Evolutionary conservation across 192 early-diverging fungal genomes (phyloP).

Genomic region (Coemansia sp.): DNA sequence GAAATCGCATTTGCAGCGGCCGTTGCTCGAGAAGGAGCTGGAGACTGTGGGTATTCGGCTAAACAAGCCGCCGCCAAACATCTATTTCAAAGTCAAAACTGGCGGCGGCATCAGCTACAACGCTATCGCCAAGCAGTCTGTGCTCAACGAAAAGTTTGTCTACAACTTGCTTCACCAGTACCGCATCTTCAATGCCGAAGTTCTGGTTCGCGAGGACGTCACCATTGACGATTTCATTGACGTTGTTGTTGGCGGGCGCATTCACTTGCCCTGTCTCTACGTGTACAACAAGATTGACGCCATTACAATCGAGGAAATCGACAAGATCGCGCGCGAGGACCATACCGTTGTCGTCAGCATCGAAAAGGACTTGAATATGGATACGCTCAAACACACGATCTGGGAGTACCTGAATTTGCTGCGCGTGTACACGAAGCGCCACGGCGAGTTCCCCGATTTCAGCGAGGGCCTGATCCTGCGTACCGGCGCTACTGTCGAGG

Average conservation of each 20-base stretch:
- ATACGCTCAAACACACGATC: constrained; percentile 86
- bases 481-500: constrained; percentile 77
- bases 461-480: constrained; percentile 90
- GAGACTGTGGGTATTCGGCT: constrained; percentile 96
- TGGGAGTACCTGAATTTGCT: constrained; percentile 90
- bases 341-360: constrained; percentile 92
- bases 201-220: constrained; percentile 95
- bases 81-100: constrained; percentile 97
- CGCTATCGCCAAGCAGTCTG: constrained; percentile 84
- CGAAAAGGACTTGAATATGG: constrained; percentile 91
- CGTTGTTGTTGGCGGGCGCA: constrained; percentile 97
- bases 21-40: constrained; percentile 88
- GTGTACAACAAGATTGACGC: constrained; percentile 98
- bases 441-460: constrained; percentile 95
- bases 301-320: constrained; percentile 94
- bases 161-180: constrained; percentile 96
- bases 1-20: constrained; percentile 82
- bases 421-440: constrained; percentile 95
- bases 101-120: constrained; percentile 97
- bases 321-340: constrained; percentile 86
- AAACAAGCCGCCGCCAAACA: constrained; percentile 86
- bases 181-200: constrained; percentile 97
- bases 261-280: constrained; percentile 95
- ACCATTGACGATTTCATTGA: constrained; percentile 98
- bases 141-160: constrained; percentile 89